Conservation (phyloP, 257 asterid genomes). For the Solanum rostratum region DNA sequence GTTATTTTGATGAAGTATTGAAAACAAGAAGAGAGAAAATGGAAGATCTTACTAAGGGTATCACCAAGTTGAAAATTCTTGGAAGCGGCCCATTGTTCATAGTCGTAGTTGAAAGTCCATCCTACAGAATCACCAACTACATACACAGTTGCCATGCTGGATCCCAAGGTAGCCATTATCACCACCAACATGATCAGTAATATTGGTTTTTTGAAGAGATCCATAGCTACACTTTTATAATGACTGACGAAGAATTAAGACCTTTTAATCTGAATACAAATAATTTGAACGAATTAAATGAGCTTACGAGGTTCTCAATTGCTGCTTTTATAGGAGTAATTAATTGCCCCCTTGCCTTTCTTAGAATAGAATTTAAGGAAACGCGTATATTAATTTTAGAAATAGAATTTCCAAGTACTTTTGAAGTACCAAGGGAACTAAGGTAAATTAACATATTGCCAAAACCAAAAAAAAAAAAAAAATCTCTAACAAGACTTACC, state of each 20-base stretch:
- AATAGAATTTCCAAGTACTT: neutral
- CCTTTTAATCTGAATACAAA: fast-evolving
- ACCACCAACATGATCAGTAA: neutral
- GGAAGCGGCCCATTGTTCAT: neutral
- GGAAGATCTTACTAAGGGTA: neutral
- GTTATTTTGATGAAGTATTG: too few species aligned
- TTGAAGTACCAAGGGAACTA: neutral
- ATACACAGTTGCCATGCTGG: neutral
- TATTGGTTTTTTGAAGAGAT: neutral
- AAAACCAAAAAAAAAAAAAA: too few species aligned
- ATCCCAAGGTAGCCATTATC: neutral
- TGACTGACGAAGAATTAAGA: neutral
- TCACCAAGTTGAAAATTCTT: neutral
- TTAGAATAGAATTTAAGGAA: too few species aligned
- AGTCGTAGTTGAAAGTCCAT: neutral
- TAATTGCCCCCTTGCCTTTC: too few species aligned
- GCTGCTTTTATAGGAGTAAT: neutral
- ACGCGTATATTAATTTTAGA: neutral
- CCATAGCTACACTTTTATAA: neutral
- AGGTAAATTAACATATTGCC: neutral
- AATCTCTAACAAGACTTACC: too few species aligned
- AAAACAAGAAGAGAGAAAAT: too few species aligned
- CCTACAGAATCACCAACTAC: neutral
- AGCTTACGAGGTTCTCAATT: neutral
- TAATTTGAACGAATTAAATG: neutral